Base-by-base conservation (phyloP, 2,329 filamentous ascomycete genomes). In the Biscogniauxia sp. region DNA sequence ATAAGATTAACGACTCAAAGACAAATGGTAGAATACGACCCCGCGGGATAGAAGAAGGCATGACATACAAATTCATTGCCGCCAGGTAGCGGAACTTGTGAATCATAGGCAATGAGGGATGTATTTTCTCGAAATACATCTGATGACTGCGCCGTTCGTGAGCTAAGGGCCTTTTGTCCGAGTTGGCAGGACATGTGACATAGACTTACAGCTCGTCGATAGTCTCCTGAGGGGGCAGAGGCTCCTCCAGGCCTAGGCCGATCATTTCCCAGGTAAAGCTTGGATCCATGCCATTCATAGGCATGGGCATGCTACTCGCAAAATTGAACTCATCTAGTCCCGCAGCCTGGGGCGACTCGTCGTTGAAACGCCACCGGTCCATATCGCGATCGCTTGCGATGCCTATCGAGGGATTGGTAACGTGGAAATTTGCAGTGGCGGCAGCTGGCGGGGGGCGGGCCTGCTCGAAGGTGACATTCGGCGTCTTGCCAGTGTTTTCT, bases 121-220 rank as follows among this genome's bases (percentile, higher is more conserved):
- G 92, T 9, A 96, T 84, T 75, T 96, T 97, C 59, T 93, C 88
- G 72, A 98, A 98, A 76, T 91, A 99, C 25, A 95, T 87, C 68
- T 91, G 84, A 70, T 96, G 89, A 62, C 88, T 91, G 72, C 15
- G 28, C 53, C 20, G 15, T 52, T n/a, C 45, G 56, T 67, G 51
- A 67, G 63, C 53, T 5, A 5, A 57, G 20, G 25, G 17, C 28
- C 54, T n/a, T 55, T 19, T 26, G 11, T 17, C 51, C 20, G 37
- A 20, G 37, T 13, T 32, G 11, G 37, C 15, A 19, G 32, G 51
- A 9, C 15, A 50, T 5, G 19, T 15, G 49, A 32, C 28, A 45
- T 45, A 13, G n/a, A 77, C 84, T 71, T 80, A 92, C 86, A 99
- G 78, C 71, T 97, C 93, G 69, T 97, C 91, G 65, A 97, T 85